phyloP scores from a whole-genome alignment of 2,329 filamentous ascomycete genomes.

The Exophiala dermatitidis region DNA sequence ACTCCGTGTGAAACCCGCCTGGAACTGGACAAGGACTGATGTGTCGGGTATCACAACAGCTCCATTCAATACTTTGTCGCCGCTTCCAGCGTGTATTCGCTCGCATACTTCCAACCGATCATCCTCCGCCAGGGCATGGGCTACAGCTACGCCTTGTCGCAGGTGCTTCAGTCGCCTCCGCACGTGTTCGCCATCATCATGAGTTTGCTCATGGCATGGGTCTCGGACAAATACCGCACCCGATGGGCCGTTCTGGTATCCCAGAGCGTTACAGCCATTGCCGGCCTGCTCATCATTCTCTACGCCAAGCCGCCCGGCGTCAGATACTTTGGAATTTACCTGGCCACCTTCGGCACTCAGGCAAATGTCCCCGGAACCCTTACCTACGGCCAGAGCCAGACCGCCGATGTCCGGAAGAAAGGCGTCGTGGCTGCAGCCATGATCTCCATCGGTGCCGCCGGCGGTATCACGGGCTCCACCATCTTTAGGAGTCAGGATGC shows the following conservation, averaged over 20 bases:
- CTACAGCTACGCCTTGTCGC: constrained; percentile 56
- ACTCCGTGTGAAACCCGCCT: too few species aligned
- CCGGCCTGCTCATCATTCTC: constrained; percentile 58
- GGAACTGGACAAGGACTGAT: too few species aligned
- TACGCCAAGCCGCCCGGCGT: constrained; percentile 8
- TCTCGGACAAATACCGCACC: constrained; percentile 59
- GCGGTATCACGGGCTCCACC: constrained; percentile 12
- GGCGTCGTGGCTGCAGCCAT: constrained; percentile 14
- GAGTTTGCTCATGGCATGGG: constrained; percentile 54
- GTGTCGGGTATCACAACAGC: not conserved
- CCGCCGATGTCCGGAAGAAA: constrained; percentile 7
- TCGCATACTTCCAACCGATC: constrained; percentile 72
- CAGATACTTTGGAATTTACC: constrained; percentile 7
- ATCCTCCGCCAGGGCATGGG: constrained; percentile 60
- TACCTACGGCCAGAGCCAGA: constrained; percentile 14
- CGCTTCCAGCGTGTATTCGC: constrained; percentile 36
- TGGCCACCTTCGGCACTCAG: constrained; percentile 53
- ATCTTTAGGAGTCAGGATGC: constrained; percentile 53
- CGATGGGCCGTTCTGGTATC: constrained; percentile 56
- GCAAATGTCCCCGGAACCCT: constrained; percentile 7
- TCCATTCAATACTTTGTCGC: constrained; percentile 10
- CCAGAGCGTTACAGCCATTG: constrained; percentile 52
- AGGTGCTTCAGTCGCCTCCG: constrained; percentile 65
- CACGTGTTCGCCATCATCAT: constrained; percentile 58
- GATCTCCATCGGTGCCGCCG: constrained; percentile 12